Base-by-base conservation (phyloP, 805 yeast species). In the Candida piceae region DNA sequence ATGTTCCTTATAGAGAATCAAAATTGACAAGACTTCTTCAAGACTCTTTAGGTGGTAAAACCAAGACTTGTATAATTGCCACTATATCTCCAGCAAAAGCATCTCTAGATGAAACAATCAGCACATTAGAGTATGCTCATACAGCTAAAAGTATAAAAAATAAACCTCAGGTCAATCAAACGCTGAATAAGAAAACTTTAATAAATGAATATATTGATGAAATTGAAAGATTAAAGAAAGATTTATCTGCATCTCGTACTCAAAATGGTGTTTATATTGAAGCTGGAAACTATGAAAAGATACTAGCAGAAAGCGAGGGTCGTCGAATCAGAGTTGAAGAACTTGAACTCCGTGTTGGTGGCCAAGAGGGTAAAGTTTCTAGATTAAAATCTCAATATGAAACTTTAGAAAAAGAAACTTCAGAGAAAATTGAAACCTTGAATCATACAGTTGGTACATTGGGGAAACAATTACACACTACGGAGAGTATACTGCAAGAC, bases 41-140 rank as follows among this genome's bases (percentile, higher is more conserved):
- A 50, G 94, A 84, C 50, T 83, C 90, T 0, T 65, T 89, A 4
- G 97, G 97, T 2, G 96, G 96, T 2, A 71, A 78, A 38, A 87
- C 96, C 0, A 83, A 84, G 52, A 88, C 97, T 0, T 80, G 89
- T 22, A 69, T 88, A 38, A 84, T 88, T 18, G 95, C 96, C 1
- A 88, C 95, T 0, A 72, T 88, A 2, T 84, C 94, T 7, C 94
- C 96, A 0, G 94, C 94, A 1, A 72, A 72, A 41, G 67, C 76
- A 20, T 84, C 82, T 41, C 63, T 77, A n/a, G 89, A 83, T 20
- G 96, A 88, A 55, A 84, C 96, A 0, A 57, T 81, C 29, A 83
- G 93, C 46, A 88, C 96, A 0, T 66, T 88, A 35, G 93, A 86
- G 46, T 88, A 88, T 57, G 96, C 96, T 4, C 76, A 80, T 36